Evolutionary conservation across 805 yeast genomes (phyloP).

Genomic region (Wickerhamiella allomyrinae): DNA sequence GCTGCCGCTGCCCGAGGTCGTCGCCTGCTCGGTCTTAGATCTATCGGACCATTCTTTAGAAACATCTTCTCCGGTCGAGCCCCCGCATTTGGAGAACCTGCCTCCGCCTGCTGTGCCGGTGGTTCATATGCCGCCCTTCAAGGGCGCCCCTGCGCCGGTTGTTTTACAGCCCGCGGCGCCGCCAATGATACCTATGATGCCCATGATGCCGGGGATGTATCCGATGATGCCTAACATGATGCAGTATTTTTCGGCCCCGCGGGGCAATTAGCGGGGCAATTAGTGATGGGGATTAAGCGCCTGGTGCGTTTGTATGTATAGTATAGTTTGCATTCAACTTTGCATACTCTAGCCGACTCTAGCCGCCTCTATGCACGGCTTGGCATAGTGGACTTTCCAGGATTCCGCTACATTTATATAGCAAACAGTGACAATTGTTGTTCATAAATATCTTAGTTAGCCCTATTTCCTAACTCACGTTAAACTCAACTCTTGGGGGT

Average conservation of each 20-base stretch:
- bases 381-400: too few species aligned
- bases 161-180: neutral
- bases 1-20: neutral
- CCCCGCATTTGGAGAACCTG: neutral
- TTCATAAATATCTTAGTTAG: too few species aligned
- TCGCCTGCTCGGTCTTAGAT: neutral
- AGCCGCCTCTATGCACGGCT: too few species aligned
- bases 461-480: too few species aligned
- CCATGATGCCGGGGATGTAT: slow-evolving; percentile 5
- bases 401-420: too few species aligned
- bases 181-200: slow-evolving; percentile 4
- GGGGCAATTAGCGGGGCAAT: too few species aligned
- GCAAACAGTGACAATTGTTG: too few species aligned
- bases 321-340: too few species aligned
- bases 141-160: neutral
- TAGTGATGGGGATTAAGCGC: neutral
- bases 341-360: too few species aligned
- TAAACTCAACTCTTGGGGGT: too few species aligned
- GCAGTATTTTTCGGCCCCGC: neutral
- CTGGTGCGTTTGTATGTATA: neutral
- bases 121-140: neutral
- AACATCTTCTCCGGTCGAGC: slow-evolving; percentile 1
- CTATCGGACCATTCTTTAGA: neutral
- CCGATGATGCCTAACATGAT: slow-evolving; percentile 3
- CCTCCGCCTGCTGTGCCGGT: neutral